Percentiles rank a stretch among this genome's conserved stretches.
phyloP scores from a whole-genome alignment of 768 basidiomycete genomes.

The Leccinum disarticulatum region DNA sequence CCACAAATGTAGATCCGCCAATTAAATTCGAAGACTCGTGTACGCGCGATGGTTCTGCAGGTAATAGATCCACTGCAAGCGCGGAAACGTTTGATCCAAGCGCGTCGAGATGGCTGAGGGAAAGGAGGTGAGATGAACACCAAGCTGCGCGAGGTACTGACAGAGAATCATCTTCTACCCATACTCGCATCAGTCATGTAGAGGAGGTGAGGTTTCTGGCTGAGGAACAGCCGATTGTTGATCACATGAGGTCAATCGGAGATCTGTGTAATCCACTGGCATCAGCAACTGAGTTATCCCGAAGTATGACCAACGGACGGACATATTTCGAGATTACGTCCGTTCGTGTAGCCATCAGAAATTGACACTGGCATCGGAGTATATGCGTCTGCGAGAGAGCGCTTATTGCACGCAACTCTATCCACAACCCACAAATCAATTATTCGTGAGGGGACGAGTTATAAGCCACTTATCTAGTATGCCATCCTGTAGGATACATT shows the following conservation, averaged over 20 bases:
- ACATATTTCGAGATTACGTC: conserved; percentile 80
- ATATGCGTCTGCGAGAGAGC: conserved; percentile 49
- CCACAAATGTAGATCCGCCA: conserved; percentile 64
- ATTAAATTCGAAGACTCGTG: conserved; percentile 42
- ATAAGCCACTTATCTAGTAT: too few species aligned
- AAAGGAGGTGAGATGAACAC: conserved; percentile 62
- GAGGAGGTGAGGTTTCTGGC: conserved; percentile 31
- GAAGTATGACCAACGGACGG: conserved; percentile 22
- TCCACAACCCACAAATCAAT: too few species aligned
- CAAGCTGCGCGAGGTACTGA: conserved; percentile 57
- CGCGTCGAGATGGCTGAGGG: conserved; percentile 50
- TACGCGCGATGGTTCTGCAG: conserved; percentile 30
- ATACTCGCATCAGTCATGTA: conserved; percentile 58
- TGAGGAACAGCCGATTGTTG: conserved; percentile 42
- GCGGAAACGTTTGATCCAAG: conserved; percentile 45
- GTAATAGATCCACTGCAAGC: conserved; percentile 29
- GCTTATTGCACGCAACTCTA: conserved; percentile 41
- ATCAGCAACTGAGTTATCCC: background rate
- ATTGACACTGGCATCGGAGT: too few species aligned
- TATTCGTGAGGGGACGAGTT: too few species aligned
- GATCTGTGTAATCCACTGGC: conserved; percentile 39
- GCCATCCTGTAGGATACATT: too few species aligned
- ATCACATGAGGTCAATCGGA: conserved; percentile 61
- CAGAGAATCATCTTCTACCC: conserved; percentile 22
- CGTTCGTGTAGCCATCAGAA: conserved; percentile 60